Percentiles rank a stretch among this genome's conserved stretches.
These are phyloP conservation scores for Fusarium odoratissimum DNA, from an alignment of 2,329 filamentous ascomycete species.

Conservation along the genomic window DNA sequence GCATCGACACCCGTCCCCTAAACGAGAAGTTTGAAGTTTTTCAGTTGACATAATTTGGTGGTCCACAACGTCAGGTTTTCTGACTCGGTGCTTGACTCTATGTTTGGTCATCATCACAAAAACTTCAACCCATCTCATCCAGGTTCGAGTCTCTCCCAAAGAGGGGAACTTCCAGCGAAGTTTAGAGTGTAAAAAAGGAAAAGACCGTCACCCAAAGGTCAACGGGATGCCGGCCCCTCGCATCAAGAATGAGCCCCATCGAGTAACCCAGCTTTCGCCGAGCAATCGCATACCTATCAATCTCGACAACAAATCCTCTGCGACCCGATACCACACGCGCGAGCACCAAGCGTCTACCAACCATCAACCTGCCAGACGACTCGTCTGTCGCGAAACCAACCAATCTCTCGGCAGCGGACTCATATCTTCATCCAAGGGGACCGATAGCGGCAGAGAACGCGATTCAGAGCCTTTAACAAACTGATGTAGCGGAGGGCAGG, in stretches of 20 bases:
- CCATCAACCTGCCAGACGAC: conserved; percentile 50
- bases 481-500: conserved; percentile 61
- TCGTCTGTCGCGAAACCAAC: conserved; percentile 25
- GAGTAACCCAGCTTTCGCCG: conserved; percentile 80
- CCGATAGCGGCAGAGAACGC: conserved; percentile 53
- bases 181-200: conserved; percentile 51
- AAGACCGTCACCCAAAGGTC: conserved; percentile 40
- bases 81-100: conserved; percentile 97
- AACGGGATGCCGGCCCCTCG: conserved; percentile 73
- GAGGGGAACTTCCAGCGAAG: conserved; percentile 57
- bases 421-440: conserved; percentile 86
- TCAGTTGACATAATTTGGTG: conserved; percentile 50
- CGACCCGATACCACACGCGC: conserved; percentile 56
- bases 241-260: conserved; percentile 99
- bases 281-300: conserved; percentile 99
- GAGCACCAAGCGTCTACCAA: conserved; percentile 61
- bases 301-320: conserved; percentile 85
- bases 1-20: background rate
- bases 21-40: conserved; percentile 41
- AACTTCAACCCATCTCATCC: conserved; percentile 61
- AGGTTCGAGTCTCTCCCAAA: conserved; percentile 35
- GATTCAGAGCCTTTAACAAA: conserved; percentile 14
- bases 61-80: conserved; percentile 49
- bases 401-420: conserved; percentile 68
- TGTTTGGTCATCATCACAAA: conserved; percentile 92